These are phyloP conservation scores for Coemansia sp. DNA, from an alignment of 192 early-diverging fungal genomes.

Conservation along the genomic window DNA sequence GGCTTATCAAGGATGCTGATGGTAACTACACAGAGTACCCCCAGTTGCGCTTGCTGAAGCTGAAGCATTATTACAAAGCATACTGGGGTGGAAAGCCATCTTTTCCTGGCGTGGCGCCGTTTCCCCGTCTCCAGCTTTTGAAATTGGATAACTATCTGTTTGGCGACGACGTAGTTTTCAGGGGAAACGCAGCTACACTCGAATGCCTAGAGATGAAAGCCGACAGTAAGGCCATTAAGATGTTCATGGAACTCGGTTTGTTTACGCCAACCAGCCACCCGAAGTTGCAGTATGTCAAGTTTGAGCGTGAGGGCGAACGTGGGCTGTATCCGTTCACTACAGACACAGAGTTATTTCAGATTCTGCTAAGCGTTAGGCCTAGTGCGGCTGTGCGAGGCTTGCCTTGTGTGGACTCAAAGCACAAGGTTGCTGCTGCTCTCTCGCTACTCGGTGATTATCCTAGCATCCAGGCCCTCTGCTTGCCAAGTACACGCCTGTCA, in stretches of 20 bases:
- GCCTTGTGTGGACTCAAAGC: too few relatives aligned
- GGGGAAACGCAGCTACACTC: background rate
- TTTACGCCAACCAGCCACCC: background rate
- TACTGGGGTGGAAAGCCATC: too few relatives aligned
- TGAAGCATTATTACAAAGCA: too few relatives aligned
- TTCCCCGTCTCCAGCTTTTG: background rate
- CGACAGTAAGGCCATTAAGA: background rate
- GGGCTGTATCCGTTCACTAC: background rate
- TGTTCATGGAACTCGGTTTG: background rate
- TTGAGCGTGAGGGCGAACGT: background rate
- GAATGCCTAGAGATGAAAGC: background rate
- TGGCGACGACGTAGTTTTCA: conserved; percentile 9
- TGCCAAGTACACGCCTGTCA: background rate
- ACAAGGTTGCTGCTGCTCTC: background rate
- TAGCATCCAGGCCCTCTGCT: background rate
- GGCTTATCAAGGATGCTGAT: background rate
- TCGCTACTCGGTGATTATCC: background rate
- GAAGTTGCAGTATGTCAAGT: background rate
- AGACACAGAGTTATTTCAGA: background rate
- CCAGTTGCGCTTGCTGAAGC: too few relatives aligned
- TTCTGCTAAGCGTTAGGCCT: background rate
- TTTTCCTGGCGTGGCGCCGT: background rate
- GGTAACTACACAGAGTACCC: too few relatives aligned
- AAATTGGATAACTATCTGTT: conserved; percentile 1
- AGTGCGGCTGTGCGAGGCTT: background rate